phyloP scores from a whole-genome alignment of 2,329 filamentous ascomycete genomes.

The Aspergillus fumigatiaffinis region DNA sequence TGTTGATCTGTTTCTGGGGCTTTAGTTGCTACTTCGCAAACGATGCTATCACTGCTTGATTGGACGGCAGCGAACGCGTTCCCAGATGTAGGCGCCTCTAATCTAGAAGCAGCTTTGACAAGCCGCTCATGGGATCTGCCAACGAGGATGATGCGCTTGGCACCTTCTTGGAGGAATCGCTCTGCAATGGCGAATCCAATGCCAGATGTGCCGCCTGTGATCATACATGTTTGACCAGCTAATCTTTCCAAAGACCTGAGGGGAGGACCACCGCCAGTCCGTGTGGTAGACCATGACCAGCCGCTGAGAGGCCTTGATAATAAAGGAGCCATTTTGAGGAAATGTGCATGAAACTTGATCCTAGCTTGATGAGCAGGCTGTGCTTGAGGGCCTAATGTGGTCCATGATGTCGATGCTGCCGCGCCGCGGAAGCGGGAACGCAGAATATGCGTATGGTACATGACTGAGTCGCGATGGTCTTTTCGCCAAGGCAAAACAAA shows the following conservation, averaged over 20 bases:
- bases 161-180: constrained; percentile 62
- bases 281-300: constrained; percentile 8
- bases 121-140: constrained; percentile 54
- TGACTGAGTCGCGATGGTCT: background rate
- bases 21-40: constrained; percentile 15
- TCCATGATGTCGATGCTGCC: background rate
- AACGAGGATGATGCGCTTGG: constrained; percentile 55
- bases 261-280: background rate
- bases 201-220: constrained; percentile 67
- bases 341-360: background rate
- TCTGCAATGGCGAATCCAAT: constrained; percentile 66
- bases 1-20: constrained; percentile 16
- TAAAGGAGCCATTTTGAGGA: background rate
- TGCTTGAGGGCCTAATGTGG: background rate
- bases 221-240: constrained; percentile 44
- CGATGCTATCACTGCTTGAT: background rate
- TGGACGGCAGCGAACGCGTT: background rate
- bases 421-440: background rate
- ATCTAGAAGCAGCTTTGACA: constrained; percentile 30
- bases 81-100: constrained; percentile 11
- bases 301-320: background rate
- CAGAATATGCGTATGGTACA: background rate
- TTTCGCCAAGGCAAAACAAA: background rate
- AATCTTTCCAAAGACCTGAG: constrained; percentile 23
- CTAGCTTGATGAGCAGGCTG: background rate